Evolutionary conservation across 2,329 filamentous ascomycete species (phyloP), one percentile per base, ranked within the genome.

Genomic region (Botrytis fragariae): DNA sequence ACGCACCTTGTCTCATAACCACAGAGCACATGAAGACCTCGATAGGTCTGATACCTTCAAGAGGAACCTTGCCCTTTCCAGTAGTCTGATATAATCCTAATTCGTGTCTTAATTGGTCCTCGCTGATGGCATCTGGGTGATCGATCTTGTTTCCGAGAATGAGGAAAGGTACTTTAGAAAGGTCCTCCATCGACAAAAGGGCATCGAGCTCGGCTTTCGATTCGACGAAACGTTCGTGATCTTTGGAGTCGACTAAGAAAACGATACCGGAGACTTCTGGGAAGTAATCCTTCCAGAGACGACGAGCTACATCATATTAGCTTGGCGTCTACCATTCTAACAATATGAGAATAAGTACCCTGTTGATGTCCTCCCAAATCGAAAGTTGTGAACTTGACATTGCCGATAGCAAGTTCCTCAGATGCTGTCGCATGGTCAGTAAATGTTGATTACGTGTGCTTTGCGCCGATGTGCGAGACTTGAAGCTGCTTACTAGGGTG

Each of bases 1-100:
- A 84, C 88, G 79, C 79, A 92, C 90, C 96, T 87, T 98, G 95
- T 84, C 95, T 90, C 94, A 98, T 97, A 76, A 98, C 95, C 78
- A 98, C 95, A 80, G 93, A 97, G 89, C 95, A 98, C 96, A 99
- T 97, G 85, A 98, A 98, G 76, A 98, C 90, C 88, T 99, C 96
- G 81, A 99, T 95, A 37, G 95, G 94, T 79, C 95, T 88, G 84
- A 97, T 97, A 48, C 94, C 94, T 86, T 97, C 95, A 78, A 96
- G 87, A 76, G 92, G 93, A 76, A 97, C 91, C 88, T 97, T 97
- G 84, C 94, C 94, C 89, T 98, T 97, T 80, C 95, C 95, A 75
- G 94, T 97, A 72, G 95, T 97, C 85, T 98, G 95, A 85, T 97
- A 98, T 81, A 99, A 85, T 76, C 96, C 96, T 74, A 99, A 87